Conservation (phyloP, 345 rosid species). For the Pistacia vera region DNA sequence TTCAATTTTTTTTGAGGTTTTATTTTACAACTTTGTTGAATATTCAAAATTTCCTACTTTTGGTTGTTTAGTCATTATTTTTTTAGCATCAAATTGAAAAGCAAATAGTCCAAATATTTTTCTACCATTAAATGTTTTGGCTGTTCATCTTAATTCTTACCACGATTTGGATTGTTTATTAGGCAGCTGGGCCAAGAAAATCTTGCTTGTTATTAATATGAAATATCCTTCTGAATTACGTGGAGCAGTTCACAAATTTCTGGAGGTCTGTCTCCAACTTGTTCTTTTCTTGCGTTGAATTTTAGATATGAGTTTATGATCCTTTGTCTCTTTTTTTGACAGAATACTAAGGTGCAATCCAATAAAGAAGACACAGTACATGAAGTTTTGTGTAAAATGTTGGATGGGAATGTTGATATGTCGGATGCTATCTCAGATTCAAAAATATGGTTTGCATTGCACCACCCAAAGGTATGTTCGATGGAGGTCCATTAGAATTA, state of each 20-base stretch:
- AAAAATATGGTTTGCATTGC: conserved; percentile 79
- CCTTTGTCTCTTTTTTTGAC: conserved; percentile 10
- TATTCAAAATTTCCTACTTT: neutral
- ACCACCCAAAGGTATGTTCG: conserved; percentile 81
- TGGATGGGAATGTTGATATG: conserved; percentile 61
- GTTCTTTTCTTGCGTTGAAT: neutral
- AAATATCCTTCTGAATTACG: conserved; percentile 72
- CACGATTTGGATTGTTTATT: conserved; percentile 17
- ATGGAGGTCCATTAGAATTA: conserved; percentile 8
- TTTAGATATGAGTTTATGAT: conserved; percentile 22
- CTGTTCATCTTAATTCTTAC: conserved; percentile 3
- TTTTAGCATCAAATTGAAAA: neutral
- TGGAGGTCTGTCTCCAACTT: conserved; percentile 53
- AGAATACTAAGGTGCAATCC: conserved; percentile 54
- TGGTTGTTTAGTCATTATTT: neutral
- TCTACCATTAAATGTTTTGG: neutral
- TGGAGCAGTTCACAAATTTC: conserved; percentile 51
- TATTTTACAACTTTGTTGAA: neutral
- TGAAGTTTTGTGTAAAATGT: conserved; percentile 54
- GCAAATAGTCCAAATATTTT: neutral
- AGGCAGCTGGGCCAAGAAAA: conserved; percentile 80
- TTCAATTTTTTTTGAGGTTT: neutral
- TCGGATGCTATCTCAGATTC: conserved; percentile 56
- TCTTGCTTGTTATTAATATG: conserved; percentile 59
- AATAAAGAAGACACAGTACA: conserved; percentile 52